phyloP scores from a whole-genome alignment of 1,139 yeast genomes.

The Blastobotrys raffinosifermentans region DNA sequence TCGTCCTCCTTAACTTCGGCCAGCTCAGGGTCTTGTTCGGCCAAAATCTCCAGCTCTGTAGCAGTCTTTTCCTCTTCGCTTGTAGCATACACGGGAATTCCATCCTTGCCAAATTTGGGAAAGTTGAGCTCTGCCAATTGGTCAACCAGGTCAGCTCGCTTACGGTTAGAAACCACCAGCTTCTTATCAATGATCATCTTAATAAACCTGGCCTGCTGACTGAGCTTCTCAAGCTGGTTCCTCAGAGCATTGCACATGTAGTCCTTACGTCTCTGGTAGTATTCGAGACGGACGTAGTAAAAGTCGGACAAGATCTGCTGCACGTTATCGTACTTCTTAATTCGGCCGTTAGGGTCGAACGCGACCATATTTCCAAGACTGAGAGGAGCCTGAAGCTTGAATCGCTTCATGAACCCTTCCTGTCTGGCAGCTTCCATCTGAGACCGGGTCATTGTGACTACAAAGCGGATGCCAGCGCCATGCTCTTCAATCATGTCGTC shows the following conservation, averaged over 20 bases:
- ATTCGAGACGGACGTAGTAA: constrained; percentile 80
- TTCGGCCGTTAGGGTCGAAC: constrained; percentile 87
- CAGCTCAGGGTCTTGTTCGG: constrained; percentile 33
- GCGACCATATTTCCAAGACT: constrained; percentile 89
- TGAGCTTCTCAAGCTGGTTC: constrained; percentile 64
- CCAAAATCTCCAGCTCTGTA: constrained; percentile 29
- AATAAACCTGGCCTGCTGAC: constrained; percentile 86
- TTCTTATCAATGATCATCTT: constrained; percentile 78
- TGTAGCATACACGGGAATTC: constrained; percentile 46
- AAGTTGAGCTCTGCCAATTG: constrained; percentile 61
- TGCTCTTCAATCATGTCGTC: constrained; percentile 96
- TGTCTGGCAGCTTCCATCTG: constrained; percentile 77
- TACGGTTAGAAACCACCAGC: constrained; percentile 67
- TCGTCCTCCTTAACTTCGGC: constrained; percentile 33
- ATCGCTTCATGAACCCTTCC: constrained; percentile 76
- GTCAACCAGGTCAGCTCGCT: constrained; percentile 56
- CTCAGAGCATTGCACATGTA: constrained; percentile 62
- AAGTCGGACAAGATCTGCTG: constrained; percentile 79
- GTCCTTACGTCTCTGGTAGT: constrained; percentile 87
- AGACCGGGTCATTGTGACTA: constrained; percentile 63
- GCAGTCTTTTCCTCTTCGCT: constrained; percentile 31
- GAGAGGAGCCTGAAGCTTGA: constrained; percentile 65
- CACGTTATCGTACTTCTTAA: constrained; percentile 71
- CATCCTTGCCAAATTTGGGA: constrained; percentile 68
- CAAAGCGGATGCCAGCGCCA: constrained; percentile 71